These are phyloP conservation scores for Coemansia sp. DNA, from an alignment of 192 early-diverging fungal species.

Conservation along the genomic window DNA sequence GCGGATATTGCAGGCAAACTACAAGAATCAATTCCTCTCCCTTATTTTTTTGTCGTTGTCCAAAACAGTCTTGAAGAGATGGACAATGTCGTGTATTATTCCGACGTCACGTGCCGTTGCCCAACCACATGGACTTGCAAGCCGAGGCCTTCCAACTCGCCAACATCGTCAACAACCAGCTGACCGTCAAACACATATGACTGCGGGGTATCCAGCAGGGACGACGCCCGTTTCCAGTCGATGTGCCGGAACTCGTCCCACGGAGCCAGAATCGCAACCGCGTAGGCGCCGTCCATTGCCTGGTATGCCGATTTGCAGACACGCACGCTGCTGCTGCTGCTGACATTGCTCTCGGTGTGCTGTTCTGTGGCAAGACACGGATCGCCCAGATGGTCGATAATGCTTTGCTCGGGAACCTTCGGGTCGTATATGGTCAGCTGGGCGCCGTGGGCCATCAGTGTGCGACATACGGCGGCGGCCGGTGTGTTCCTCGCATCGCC, in stretches of 20 bases:
- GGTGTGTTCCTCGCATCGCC: constrained; percentile 92
- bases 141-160: constrained; percentile 70
- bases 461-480: constrained; percentile 80
- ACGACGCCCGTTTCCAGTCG: constrained; percentile 59
- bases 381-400: constrained; percentile 51
- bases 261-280: constrained; percentile 79
- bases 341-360: not conserved
- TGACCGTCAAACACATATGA: constrained; percentile 87
- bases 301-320: constrained; percentile 69
- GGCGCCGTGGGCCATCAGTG: constrained; percentile 78
- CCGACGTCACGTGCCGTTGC: not conserved
- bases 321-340: constrained; percentile 47
- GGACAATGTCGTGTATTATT: not conserved
- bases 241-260: constrained; percentile 82
- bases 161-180: constrained; percentile 65
- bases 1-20: too few relatives aligned
- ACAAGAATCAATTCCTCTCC: too few relatives aligned
- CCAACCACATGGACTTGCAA: constrained; percentile 77
- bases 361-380: not conserved
- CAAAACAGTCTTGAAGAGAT: not conserved
- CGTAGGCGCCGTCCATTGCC: constrained; percentile 71
- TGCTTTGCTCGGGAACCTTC: constrained; percentile 76
- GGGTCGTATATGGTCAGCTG: constrained; percentile 84
- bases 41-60: not conserved
- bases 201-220: constrained; percentile 70